phyloP scores from a whole-genome alignment of 345 rosid species.

The Eucalyptus fibrosa region DNA sequence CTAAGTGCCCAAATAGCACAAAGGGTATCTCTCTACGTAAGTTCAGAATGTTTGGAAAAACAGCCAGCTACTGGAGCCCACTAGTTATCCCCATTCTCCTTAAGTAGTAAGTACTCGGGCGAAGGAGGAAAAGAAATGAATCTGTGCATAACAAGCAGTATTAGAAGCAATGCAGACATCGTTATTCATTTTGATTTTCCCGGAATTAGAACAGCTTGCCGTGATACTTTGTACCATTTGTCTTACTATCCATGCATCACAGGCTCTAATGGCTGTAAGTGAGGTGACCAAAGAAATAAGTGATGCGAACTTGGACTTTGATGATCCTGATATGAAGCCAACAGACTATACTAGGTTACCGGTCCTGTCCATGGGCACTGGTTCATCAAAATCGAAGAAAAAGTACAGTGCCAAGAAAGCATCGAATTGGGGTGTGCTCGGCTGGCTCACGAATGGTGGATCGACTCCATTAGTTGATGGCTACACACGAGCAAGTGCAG shows the following conservation, averaged over 20 bases:
- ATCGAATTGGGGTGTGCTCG: constrained; percentile 20
- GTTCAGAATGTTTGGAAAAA: background rate
- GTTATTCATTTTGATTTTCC: background rate
- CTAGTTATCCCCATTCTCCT: background rate
- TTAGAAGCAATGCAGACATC: background rate
- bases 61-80: background rate
- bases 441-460: constrained; percentile 14
- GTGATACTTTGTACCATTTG: background rate
- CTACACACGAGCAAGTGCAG: constrained; percentile 15
- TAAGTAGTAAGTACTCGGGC: background rate
- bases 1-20: background rate
- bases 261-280: constrained; percentile 21
- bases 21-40: background rate
- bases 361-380: constrained; percentile 24
- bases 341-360: constrained; percentile 12
- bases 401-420: constrained; percentile 12
- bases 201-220: background rate
- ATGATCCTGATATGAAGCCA: background rate
- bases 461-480: constrained; percentile 18
- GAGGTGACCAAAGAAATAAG: constrained; percentile 24
- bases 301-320: background rate
- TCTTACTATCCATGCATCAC: background rate
- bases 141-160: background rate
- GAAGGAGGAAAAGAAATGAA: background rate
- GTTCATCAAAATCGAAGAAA: background rate